A percentile compares a stretch with the other conserved stretches of the same genome.
phyloP scores from a whole-genome alignment of 83 land plant genomes.

The Picea abies region DNA sequence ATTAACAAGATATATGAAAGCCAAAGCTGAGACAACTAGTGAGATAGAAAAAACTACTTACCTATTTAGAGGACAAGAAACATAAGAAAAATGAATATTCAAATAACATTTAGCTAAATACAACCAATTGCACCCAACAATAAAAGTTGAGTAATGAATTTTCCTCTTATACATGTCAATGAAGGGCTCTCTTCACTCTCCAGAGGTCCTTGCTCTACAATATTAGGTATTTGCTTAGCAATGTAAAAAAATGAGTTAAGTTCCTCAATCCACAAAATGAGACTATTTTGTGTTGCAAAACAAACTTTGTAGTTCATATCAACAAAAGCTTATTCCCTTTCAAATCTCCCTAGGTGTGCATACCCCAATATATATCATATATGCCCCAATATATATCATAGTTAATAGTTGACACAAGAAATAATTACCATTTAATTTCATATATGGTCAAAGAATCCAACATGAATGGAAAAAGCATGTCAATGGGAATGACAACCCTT shows the following conservation, averaged over 20 bases:
- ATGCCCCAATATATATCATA: not conserved
- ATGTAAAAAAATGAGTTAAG: conserved; percentile 2
- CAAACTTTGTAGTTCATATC: not conserved
- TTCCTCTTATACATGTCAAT: conserved; percentile 66
- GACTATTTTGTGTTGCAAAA: not conserved
- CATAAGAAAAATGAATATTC: not conserved
- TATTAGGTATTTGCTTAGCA: conserved; percentile 53
- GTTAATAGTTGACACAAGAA: not conserved
- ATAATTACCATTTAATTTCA: not conserved
- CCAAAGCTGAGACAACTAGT: not conserved
- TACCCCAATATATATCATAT: not conserved
- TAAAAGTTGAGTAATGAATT: conserved; percentile 87
- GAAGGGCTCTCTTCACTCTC: conserved; percentile 57
- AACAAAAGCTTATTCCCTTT: not conserved
- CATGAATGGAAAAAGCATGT: not conserved
- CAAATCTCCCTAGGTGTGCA: not conserved
- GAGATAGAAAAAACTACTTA: not conserved
- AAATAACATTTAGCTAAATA: conserved; percentile 68
- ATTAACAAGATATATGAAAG: not conserved
- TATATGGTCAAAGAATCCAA: not conserved
- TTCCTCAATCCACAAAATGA: conserved; percentile 18
- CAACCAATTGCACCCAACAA: conserved; percentile 86
- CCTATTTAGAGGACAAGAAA: not conserved
- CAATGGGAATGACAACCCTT: not conserved
- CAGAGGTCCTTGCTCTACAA: conserved; percentile 36